Evolutionary conservation across 495 filamentous ascomycete species (phyloP).

Genomic region (Neurospora discreta): DNA sequence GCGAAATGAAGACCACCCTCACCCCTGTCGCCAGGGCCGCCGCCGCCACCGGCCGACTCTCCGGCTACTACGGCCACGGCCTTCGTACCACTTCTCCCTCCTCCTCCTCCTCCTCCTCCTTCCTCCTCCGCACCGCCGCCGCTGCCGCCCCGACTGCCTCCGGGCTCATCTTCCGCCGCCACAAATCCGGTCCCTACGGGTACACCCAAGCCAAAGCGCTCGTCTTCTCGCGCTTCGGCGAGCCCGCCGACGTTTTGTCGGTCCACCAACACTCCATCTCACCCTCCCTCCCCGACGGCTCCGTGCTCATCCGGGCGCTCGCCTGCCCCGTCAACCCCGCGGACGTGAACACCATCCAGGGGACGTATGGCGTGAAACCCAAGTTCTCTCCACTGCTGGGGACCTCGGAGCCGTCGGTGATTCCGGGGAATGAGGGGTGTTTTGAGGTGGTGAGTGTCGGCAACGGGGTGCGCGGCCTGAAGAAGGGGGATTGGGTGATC

Average conservation of each 20-base stretch:
- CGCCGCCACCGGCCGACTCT: not conserved
- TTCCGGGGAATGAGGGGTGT: constrained; percentile 77
- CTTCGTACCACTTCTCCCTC: not conserved
- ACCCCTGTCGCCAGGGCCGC: not conserved
- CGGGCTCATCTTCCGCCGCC: constrained; percentile 3
- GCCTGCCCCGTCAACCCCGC: constrained; percentile 91
- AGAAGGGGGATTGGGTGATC: constrained; percentile 79
- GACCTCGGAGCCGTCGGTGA: constrained; percentile 50
- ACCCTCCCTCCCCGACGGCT: constrained; percentile 61
- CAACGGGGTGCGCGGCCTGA: constrained; percentile 37
- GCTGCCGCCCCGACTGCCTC: not conserved
- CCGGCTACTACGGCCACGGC: not conserved
- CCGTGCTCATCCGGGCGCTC: constrained; percentile 55
- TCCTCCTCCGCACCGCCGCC: not conserved
- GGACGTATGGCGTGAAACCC: constrained; percentile 85
- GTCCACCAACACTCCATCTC: constrained; percentile 78
- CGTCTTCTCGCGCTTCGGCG: constrained; percentile 74
- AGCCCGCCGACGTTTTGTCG: constrained; percentile 68
- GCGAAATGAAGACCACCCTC: not conserved
- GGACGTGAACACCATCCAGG: constrained; percentile 89
- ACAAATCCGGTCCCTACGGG: constrained; percentile 59
- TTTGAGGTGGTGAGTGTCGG: constrained; percentile 72
- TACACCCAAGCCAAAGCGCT: constrained; percentile 95
- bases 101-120: not conserved
- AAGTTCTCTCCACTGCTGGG: constrained; percentile 60